Percentiles rank a stretch among this genome's conserved stretches.
Evolutionary conservation across 1,284 basidiomycete genomes (phyloP).

Genomic region (Naganishia cerealis): DNA sequence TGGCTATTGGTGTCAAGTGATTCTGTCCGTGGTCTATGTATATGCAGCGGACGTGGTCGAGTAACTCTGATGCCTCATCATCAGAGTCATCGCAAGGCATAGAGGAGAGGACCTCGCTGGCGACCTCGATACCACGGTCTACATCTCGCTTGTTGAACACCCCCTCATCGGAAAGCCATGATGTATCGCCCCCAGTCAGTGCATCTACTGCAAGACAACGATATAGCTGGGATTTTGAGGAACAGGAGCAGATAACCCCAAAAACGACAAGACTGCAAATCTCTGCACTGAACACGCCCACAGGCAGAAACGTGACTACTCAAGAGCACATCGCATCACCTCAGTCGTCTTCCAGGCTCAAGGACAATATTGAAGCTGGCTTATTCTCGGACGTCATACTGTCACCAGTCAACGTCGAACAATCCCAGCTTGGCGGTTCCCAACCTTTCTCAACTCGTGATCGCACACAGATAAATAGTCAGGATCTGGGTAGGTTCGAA

Average conservation of each 20-base stretch:
- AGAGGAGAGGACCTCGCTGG: neutral
- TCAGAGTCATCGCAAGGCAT: neutral
- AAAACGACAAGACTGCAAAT: neutral
- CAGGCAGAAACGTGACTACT: neutral
- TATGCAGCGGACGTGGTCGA: constrained; percentile 16
- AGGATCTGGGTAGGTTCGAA: neutral
- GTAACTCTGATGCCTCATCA: constrained; percentile 6
- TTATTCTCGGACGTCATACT: constrained; percentile 5
- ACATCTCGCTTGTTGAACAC: neutral
- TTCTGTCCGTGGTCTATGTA: neutral
- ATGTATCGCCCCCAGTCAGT: neutral
- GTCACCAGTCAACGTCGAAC: neutral
- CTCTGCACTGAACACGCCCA: neutral
- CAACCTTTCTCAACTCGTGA: neutral
- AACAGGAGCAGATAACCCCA: neutral
- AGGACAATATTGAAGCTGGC: neutral
- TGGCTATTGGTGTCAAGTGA: neutral
- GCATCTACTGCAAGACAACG: constrained; percentile 7
- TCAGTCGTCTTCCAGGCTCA: neutral
- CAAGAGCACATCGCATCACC: neutral
- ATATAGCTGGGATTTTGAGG: constrained; percentile 15
- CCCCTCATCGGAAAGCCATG: neutral
- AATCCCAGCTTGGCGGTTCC: neutral
- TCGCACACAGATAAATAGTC: neutral
- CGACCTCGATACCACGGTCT: neutral